Base-by-base conservation (phyloP, 2,329 filamentous ascomycete species). In the Scedosporium aurantiacum region DNA sequence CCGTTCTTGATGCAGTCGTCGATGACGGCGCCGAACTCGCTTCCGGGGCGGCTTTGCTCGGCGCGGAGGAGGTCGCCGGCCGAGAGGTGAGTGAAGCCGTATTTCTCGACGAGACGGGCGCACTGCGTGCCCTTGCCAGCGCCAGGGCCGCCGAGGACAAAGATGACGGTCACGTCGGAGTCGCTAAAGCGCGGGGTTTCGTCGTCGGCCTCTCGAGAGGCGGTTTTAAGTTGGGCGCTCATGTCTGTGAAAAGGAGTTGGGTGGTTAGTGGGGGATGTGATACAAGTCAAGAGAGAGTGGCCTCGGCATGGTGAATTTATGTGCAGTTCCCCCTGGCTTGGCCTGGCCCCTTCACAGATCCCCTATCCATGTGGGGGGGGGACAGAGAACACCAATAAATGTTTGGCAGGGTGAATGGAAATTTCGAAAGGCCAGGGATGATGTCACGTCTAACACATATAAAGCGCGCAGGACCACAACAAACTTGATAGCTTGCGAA, bases 91-190 rank as follows among this genome's bases (percentile, higher is more conserved):
- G 85, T 88, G 84, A 97, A 97, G 72, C 87, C 86, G 74, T 96
- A 95, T 74, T 94, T 85, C 55, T 83, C 78, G 58, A 97, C 93
- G 40, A 99, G 86, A 66, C 90, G 89, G 67, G 85, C 83, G 79
- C 93, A 97, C 76, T 99, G 93, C 2, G 94, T 99, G 69, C 94
- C 94, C 75, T 99, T 99, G 69, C 94, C 94, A 65, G 92, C 90
- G 66, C 94, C 94, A 14, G 94, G 94, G 2, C 94, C 94, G 73
- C 93, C 93, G 64, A 99, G 91, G 65, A 97, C 91, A 79, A 96
- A 97, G 74, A 99, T 79, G 63, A 97, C 92, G n/a, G 91, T 94
- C 37, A 95, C 90, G 63, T 91, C 81, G 62, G 84, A 70, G 58
- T 87, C 77, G 63, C 84, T 86, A 82, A 96, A 97, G 70, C 85